Base-by-base conservation (phyloP, 1,284 basidiomycete species). In the Coniferiporia weirii region DNA sequence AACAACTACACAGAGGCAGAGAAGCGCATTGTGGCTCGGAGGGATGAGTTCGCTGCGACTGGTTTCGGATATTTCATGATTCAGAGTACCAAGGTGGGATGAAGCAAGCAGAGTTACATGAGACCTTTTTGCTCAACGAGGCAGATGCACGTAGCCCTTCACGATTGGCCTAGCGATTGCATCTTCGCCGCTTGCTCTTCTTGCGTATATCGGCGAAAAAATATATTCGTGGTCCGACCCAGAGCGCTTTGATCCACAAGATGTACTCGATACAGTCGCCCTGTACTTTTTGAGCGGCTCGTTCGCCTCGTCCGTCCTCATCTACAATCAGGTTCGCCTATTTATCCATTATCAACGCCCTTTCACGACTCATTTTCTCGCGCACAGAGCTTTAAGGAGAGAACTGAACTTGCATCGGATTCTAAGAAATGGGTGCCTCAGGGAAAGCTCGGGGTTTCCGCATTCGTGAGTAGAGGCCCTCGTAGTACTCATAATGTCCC, bases 161-260 rank as follows among this genome's bases (percentile, higher is more conserved):
- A 67, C 65, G n/a, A 65, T 67, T 48, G 66, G 66, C 12, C 49
- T 63, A 12, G 64, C 66, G 12, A 56, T 67, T 35, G 49, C 57
- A n/a, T 60, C 60, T 15, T 65, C 64, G 19, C 66, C 66, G 2
- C 48, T 66, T 19, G 56, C 62, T 17, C 38, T 65, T 9, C 56
- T 67, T 10, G 54, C 65, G 12, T 67, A 67, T 46, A 66, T 67
- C 27, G 66, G 66, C 15, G 64, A 66, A 36, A 67, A 67, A 52
- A 63, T 67, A 13, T 63, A 65, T 43, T 38, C 48, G 13, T 67
- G 66, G 66, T 65, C 65, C 12, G 66, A 67, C 54, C 62, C 65
- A 7, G 20, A 34, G 2, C 56, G 54, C 19, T n/a, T 65, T 45
- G 58, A 66, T 36, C 40, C 52, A 10, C 27, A 56, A 4, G 63